Evolutionary conservation across 192 early-diverging fungal genomes (phyloP), one percentile per base, ranked within the genome.

Genomic region (Coemansia sp.): DNA sequence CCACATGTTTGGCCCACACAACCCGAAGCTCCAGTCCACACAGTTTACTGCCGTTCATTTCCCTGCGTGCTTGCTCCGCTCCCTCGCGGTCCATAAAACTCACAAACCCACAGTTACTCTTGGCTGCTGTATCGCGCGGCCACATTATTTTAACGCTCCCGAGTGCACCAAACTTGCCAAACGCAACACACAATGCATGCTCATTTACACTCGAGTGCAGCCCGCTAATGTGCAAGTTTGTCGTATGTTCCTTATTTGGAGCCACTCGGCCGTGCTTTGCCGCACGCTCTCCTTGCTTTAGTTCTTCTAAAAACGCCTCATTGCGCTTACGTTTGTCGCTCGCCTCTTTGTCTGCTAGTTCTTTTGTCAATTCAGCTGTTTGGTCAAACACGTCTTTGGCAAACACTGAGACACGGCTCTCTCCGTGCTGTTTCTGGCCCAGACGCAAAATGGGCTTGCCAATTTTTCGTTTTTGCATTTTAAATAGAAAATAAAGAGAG

Each of bases 141-240:
- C 94, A 94, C 95, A 97, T 93, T 48, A 97, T 90, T 66, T 97
- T 97, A 53, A 95, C 90, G 57, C 89, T 92, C 9, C 85, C 94
- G 62, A 97, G 93, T 1, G 94, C 87, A 0, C 95, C 95, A 61
- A 84, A 92, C 27, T 59, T 74, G 14, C 82, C 93, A 87, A 97
- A 97, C 29, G 84, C 85, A 65, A 77, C 64, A 54, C 90, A 91
- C 3, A 97, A 66, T 13, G 71, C 61, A 24, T 86, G 85, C 68
- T 97, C 93, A 61, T 88, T 89, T 0, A 88, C 79, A 0, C 82
- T 69, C 0, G 91, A 89, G 57, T 87, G 87, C 58, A 97, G 71
- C 59, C 94, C 93, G 47, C 88, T 86, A 41, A 97, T 81, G 61
- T 89, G 93, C 20, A 97, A 71, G 62, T 97, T 97, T 13, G 94